These are phyloP conservation scores for Claviceps purpurea DNA, from an alignment of 2,329 filamentous ascomycete species.

Conservation along the genomic window DNA sequence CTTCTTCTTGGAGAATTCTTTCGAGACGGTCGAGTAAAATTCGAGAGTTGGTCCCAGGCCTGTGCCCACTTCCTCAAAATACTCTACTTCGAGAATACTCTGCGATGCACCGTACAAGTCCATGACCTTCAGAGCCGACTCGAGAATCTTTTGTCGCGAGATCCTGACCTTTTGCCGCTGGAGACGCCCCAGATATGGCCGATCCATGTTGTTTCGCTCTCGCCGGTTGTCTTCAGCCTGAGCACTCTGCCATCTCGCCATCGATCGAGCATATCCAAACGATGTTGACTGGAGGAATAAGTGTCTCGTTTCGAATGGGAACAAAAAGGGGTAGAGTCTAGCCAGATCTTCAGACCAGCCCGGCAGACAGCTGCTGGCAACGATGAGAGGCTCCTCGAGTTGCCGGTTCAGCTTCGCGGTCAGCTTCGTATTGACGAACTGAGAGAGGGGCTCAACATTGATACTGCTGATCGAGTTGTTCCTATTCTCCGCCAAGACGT, in stretches of 20 bases:
- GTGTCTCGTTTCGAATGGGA: constrained; percentile 94
- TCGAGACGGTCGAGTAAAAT: constrained; percentile 95
- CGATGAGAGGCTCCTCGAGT: constrained; percentile 88
- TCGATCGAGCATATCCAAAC: constrained; percentile 93
- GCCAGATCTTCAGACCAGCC: constrained; percentile 94
- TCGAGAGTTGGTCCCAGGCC: constrained; percentile 90
- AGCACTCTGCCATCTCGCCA: constrained; percentile 93
- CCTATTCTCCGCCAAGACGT: constrained; percentile 64
- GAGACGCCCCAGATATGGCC: constrained; percentile 78
- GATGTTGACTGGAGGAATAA: constrained; percentile 96
- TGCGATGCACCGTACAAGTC: constrained; percentile 95
- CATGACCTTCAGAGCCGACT: constrained; percentile 97
- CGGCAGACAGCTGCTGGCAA: constrained; percentile 90
- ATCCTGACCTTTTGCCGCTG: constrained; percentile 98
- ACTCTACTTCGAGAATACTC: constrained; percentile 92
- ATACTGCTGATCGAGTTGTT: constrained; percentile 55
- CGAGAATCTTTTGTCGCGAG: constrained; percentile 82
- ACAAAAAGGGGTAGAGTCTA: constrained; percentile 87
- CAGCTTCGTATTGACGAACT: constrained; percentile 97
- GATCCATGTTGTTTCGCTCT: constrained; percentile 80
- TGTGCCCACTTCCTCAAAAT: constrained; percentile 96
- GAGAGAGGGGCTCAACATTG: constrained; percentile 70
- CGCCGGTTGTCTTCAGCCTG: constrained; percentile 66
- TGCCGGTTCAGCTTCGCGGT: constrained; percentile 96
- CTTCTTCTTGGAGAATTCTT: constrained; percentile 95